Conservation (phyloP, 768 basidiomycete genomes). For the Candolleomyces eurysporus region DNA sequence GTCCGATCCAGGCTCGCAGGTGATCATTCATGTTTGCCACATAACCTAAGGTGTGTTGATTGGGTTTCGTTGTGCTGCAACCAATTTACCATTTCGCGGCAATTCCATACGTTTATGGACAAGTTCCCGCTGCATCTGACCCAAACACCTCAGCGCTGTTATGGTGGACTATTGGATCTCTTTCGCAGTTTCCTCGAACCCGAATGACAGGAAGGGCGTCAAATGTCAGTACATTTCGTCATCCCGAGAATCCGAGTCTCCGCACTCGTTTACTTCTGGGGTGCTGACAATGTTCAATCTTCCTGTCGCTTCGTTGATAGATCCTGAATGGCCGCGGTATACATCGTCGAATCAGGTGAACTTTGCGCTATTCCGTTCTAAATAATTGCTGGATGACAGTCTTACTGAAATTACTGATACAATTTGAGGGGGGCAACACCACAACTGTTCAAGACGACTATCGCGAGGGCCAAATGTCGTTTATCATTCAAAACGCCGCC, state of each 20-base stretch:
- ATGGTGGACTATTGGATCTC: slow-evolving; percentile 46
- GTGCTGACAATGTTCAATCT: not conserved
- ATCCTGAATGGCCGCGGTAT: slow-evolving; percentile 30
- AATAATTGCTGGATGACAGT: slow-evolving; percentile 5
- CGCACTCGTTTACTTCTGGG: not conserved
- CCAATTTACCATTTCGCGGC: slow-evolving; percentile 33
- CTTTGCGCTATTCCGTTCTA: not conserved
- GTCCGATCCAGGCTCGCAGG: slow-evolving; percentile 26
- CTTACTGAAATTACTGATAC: slow-evolving; percentile 11
- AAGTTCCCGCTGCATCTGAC: slow-evolving; percentile 19
- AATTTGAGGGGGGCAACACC: slow-evolving; percentile 33
- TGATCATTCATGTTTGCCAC: slow-evolving; percentile 10
- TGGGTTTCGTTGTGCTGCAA: not conserved
- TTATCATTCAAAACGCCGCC: slow-evolving; percentile 30
- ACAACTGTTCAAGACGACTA: slow-evolving; percentile 36
- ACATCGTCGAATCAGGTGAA: slow-evolving; percentile 10
- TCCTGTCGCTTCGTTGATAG: slow-evolving; percentile 13
- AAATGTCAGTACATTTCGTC: slow-evolving; percentile 22
- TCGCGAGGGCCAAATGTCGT: slow-evolving; percentile 33
- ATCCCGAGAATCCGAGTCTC: not conserved
- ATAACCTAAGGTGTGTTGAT: not conserved
- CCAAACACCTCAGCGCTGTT: slow-evolving; percentile 22
- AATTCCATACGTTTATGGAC: slow-evolving; percentile 34
- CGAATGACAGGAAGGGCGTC: slow-evolving; percentile 35
- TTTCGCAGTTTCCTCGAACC: slow-evolving; percentile 35